phyloP scores from a whole-genome alignment of 768 basidiomycete genomes.

The Macrolepiota dolichaula region DNA sequence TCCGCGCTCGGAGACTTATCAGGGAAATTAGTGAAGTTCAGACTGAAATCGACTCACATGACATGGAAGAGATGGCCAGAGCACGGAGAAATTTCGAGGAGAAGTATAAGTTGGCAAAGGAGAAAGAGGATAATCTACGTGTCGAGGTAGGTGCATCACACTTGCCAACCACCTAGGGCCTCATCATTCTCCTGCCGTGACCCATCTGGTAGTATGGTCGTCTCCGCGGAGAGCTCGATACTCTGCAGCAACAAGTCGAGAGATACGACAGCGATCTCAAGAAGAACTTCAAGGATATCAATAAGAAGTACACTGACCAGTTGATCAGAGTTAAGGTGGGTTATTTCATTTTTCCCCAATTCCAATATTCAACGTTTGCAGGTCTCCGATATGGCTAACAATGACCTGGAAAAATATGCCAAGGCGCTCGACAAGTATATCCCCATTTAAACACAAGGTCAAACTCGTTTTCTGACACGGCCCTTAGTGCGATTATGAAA shows the following conservation, averaged over 20 bases:
- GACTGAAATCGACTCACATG: constrained; percentile 66
- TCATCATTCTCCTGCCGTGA: neutral
- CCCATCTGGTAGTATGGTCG: constrained; percentile 59
- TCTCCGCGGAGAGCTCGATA: constrained; percentile 79
- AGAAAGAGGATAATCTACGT: constrained; percentile 69
- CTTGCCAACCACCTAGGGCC: neutral
- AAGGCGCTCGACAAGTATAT: constrained; percentile 95
- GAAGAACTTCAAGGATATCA: constrained; percentile 79
- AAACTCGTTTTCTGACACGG: constrained; percentile 12
- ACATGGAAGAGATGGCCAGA: constrained; percentile 84
- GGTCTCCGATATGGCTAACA: constrained; percentile 98
- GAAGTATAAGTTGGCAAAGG: constrained; percentile 68
- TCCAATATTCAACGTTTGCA: constrained; percentile 25
- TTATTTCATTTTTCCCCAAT: neutral
- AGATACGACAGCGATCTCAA: constrained; percentile 66
- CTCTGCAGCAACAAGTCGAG: constrained; percentile 63
- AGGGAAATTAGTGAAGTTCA: constrained; percentile 66
- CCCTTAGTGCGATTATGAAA: constrained; percentile 90
- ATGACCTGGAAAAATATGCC: constrained; percentile 94
- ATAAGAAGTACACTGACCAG: constrained; percentile 85
- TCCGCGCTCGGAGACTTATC: constrained; percentile 68
- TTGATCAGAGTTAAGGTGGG: constrained; percentile 90
- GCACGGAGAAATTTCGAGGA: constrained; percentile 83
- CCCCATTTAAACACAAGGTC: neutral
- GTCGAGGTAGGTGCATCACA: constrained; percentile 55